Evolutionary conservation across 768 basidiomycete species (phyloP), one percentile per base, ranked within the genome.

Genomic region (Hydnomerulius pinastri): DNA sequence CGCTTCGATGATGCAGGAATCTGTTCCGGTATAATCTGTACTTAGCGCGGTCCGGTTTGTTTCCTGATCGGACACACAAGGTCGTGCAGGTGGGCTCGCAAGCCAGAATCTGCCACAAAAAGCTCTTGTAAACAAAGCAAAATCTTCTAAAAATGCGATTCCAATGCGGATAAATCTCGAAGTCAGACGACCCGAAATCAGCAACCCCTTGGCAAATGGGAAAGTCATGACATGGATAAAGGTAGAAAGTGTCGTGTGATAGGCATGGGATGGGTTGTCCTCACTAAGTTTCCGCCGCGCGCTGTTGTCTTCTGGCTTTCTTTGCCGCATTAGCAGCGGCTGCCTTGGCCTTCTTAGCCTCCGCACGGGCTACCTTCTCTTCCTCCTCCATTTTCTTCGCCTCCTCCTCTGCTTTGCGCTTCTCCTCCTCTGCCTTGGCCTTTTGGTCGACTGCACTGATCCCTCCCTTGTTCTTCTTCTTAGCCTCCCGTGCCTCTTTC

Each of bases 401-500:
- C 66, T 90, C 84, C 50, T 83, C 85, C 56, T 85, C 86, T 41
- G 79, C 84, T 53, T 85, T 85, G 28, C 72, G 74, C 68, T 86
- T 86, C 36, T 77, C 77, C 59, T 75, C 74, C 56, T 81, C 79
- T 52, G 74, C 77, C 57, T 76, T 76, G 52, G 69, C 73, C 66
- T 82, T 77, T 8, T 71, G 77, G 47, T 77, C 78, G 9, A 76
- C 72, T 25, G 76, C 71, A 51, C 71, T 64, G 13, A 21, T 48
- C 48, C 67, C 71, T 56, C 68, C 68, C 69, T 77, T 73, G 65
- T 61, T 67, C 72, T 81, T 81, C 76, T 92, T 94, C 78, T 97
- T 98, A 30, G 90, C 89, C 61, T 94, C 93, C 10, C 93, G 79
- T 1, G 90, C 90, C 54, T 89, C 92, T 70, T 98, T 98, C 72